Evolutionary conservation across 129 eudicot genomes (phyloP), one percentile per base, ranked within the genome.

Genomic region (Chrysanthemum lavandulifolium): DNA sequence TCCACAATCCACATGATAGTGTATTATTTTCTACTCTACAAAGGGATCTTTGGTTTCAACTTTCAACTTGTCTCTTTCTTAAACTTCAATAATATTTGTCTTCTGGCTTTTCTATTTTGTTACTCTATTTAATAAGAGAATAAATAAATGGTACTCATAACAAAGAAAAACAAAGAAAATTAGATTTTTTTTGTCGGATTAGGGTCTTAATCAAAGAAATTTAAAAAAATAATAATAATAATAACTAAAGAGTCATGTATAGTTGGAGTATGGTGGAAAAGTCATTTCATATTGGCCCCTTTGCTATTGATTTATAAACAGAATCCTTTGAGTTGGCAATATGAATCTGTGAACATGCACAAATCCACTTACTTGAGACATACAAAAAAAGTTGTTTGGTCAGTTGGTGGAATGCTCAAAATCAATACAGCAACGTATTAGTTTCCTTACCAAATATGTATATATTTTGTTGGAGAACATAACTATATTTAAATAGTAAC

Each of bases 301-400:
- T 8, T 6, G 51, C n/a, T 10, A 23, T 31, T 76, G 74, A 76
- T 68, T 67, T 67, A 43, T 67, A 31, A 58, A 48, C 16, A 60
- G 27, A 59, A 76, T 60, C 14, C 23, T 12, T 0, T 64, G 33
- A 52, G 82, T 31, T 78, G 82, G 67, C 73, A 71, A 43, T 45
- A 71, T 25, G 67, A 64, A 71, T 71, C 56, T 57, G 56, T 71
- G 77, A 78, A 71, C 77, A 33, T 78, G 77, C 70, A 52, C 69
- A 52, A 21, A 31, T 63, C 67, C 3, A 71, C 31, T 43, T 5
- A n/a, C 36, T 12, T 60, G 33, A 67, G 52, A 63, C 12, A 8
- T 55, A 18, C 56, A 65, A 29, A 56, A 25, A 25, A 50, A 54
- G 19, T 49, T 12, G 21, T 27, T 40, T 15, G 25, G 47, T 50